A percentile compares a stretch with the other conserved stretches of the same genome.
These are phyloP conservation scores for Ceriops decandra DNA, from an alignment of 345 rosid genomes.

Conservation along the genomic window DNA sequence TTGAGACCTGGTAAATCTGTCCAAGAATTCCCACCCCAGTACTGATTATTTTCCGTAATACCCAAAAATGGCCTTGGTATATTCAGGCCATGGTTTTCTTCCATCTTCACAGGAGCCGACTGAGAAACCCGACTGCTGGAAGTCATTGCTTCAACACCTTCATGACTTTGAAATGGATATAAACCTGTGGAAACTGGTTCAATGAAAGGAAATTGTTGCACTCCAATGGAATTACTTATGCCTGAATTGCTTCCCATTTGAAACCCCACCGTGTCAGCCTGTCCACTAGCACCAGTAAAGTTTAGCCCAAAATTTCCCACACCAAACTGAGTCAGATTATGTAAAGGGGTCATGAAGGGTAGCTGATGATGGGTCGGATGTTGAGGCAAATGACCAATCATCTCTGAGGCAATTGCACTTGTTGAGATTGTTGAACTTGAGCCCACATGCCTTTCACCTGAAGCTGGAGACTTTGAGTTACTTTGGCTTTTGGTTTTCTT, in stretches of 20 bases:
- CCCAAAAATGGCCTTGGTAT: constrained; percentile 35
- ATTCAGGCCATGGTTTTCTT: constrained; percentile 39
- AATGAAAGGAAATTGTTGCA: constrained; percentile 53
- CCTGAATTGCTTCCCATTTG: constrained; percentile 38
- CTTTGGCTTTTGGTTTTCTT: constrained; percentile 53
- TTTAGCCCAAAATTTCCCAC: constrained; percentile 53
- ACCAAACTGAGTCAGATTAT: constrained; percentile 37
- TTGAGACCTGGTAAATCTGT: constrained; percentile 50
- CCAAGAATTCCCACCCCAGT: constrained; percentile 45
- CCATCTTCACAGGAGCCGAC: constrained; percentile 52
- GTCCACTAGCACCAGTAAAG: constrained; percentile 30
- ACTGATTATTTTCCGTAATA: constrained; percentile 33
- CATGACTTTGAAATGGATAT: constrained; percentile 37
- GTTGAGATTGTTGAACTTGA: constrained; percentile 22
- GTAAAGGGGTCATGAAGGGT: constrained; percentile 54
- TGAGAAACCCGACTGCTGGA: constrained; percentile 53
- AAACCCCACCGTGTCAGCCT: constrained; percentile 40
- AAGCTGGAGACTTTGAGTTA: constrained; percentile 36
- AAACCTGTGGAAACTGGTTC: constrained; percentile 34
- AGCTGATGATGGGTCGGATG: constrained; percentile 31
- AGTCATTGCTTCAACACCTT: constrained; percentile 37
- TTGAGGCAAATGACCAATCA: constrained; percentile 33
- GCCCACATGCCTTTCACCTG: constrained; percentile 31
- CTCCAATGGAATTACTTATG: constrained; percentile 23
- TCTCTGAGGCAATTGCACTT: constrained; percentile 33